These are phyloP conservation scores for Pleurotus eryngii DNA, from an alignment of 768 basidiomycete genomes.

Conservation along the genomic window DNA sequence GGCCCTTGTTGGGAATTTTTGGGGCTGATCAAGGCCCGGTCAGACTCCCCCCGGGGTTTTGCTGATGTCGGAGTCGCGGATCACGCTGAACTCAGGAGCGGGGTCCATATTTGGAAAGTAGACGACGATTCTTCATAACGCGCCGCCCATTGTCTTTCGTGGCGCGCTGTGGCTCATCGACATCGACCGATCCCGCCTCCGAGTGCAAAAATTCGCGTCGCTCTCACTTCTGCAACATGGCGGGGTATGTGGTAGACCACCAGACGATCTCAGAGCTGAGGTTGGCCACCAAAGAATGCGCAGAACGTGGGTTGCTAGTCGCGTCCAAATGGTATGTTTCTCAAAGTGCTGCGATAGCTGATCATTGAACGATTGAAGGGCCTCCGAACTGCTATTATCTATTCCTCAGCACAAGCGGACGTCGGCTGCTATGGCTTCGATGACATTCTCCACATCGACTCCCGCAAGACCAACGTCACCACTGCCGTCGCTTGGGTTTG, in stretches of 20 bases:
- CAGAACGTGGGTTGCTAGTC: slow-evolving; percentile 63
- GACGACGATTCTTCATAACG: no score
- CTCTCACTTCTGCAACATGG: neutral
- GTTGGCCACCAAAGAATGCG: slow-evolving; percentile 65
- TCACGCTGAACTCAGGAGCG: no score
- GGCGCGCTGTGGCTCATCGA: neutral
- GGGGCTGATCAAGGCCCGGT: no score
- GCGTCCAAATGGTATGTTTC: slow-evolving; percentile 73
- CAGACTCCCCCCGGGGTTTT: no score
- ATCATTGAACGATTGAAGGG: slow-evolving; percentile 41
- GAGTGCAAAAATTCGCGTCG: neutral
- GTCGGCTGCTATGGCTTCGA: slow-evolving; percentile 16
- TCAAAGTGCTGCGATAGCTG: slow-evolving; percentile 9
- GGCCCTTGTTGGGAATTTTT: no score
- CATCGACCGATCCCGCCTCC: neutral
- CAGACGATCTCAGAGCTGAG: slow-evolving; percentile 56
- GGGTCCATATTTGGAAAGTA: no score
- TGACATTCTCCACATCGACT: slow-evolving; percentile 55
- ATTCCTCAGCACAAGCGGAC: slow-evolving; percentile 47
- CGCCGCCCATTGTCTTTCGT: neutral
- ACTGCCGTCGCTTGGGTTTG: slow-evolving; percentile 34
- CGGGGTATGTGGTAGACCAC: slow-evolving; percentile 33
- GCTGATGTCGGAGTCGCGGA: no score
- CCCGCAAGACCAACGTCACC: slow-evolving; percentile 48
- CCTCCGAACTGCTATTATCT: slow-evolving; percentile 70